phyloP scores from a whole-genome alignment of 179 eudicot genomes.

The Beta lomatogona region DNA sequence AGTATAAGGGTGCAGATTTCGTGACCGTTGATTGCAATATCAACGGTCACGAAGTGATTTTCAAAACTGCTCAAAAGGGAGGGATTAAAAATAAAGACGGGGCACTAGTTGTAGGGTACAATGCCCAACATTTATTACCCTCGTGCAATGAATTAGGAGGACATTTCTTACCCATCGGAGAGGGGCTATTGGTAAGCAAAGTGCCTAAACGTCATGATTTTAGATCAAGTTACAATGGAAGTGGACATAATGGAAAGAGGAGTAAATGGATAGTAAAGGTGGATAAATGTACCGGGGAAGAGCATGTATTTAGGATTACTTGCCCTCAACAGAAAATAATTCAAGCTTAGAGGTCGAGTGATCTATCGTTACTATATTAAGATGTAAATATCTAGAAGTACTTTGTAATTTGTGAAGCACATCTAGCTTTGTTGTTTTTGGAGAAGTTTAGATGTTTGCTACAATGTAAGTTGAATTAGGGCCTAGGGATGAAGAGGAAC shows the following conservation, averaged over 20 bases:
- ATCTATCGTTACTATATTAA: background rate
- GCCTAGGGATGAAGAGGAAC: background rate
- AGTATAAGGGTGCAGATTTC: slow-evolving; percentile 50
- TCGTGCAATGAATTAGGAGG: slow-evolving; percentile 32
- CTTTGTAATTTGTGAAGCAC: slow-evolving; percentile 6
- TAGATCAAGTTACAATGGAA: background rate
- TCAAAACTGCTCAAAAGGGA: slow-evolving; percentile 2
- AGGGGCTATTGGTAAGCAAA: slow-evolving; percentile 31
- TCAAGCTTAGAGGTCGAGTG: slow-evolving; percentile 2
- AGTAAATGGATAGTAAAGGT: slow-evolving; percentile 45
- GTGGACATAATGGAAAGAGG: slow-evolving; percentile 14
- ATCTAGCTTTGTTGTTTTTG: slow-evolving; percentile 38
- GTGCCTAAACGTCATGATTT: slow-evolving; percentile 13
- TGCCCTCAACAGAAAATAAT: slow-evolving; percentile 24
- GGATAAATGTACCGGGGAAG: slow-evolving; percentile 49
- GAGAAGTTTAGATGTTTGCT: slow-evolving; percentile 32
- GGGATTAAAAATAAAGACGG: too few relatives aligned
- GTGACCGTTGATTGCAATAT: slow-evolving; percentile 52
- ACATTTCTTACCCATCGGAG: slow-evolving; percentile 43
- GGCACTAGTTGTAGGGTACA: slow-evolving; percentile 42
- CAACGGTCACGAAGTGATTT: slow-evolving; percentile 13
- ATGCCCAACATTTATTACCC: slow-evolving; percentile 33
- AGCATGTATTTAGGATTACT: slow-evolving; percentile 44
- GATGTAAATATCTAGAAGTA: slow-evolving; percentile 14
- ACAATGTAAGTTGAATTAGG: background rate